Evolutionary conservation across 768 basidiomycete species (phyloP), one percentile per base, ranked within the genome.

Genomic region (Gautieria morchelliformis): DNA sequence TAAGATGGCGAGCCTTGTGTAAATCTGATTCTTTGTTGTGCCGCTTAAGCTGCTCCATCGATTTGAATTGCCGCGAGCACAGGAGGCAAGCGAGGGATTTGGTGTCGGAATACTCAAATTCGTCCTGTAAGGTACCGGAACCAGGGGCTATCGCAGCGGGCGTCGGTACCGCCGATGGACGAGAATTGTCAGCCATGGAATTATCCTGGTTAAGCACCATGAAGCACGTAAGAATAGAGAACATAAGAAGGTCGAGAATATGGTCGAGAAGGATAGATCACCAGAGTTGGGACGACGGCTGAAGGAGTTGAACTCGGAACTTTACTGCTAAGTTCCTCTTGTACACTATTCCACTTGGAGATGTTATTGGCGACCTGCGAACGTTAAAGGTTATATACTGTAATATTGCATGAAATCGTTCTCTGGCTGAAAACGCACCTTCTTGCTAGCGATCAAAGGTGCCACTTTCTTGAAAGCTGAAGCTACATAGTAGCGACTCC

Each of bases 321-420:
- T 33, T 72, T 57, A 59, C 80, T 76, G 37, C 79, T 80, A 51
- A 96, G 77, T 65, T 93, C 94, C 70, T 86, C 87, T 70, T 95
- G 91, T 10, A 94, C 90, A 73, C 86, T 87, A 67, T 94, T 98
- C 96, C 95, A 99, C 68, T 98, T 97, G 65, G 79, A 85, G 67
- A 99, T 97, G 65, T 93, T 93, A 68, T 80, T 88, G 50, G 81
- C 88, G 46, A 84, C 89, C 91, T 96, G 67, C 19, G 67, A 44
- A 57, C 57, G 39, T 51, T 22, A 35, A 24, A 24, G 20, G 30
- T 50, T 57, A 47, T 42, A 53, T 8, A 49, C 4, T 15, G 58
- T 27, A 53, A 61, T 45, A 64, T 6, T 35, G 20, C 35, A 17
- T 17, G 6, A 14, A 42, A 9, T n/a, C 5, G 2, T 19, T 50